Conservation (phyloP, 306 rosid genomes). For the Echinosophora koreensis region DNA sequence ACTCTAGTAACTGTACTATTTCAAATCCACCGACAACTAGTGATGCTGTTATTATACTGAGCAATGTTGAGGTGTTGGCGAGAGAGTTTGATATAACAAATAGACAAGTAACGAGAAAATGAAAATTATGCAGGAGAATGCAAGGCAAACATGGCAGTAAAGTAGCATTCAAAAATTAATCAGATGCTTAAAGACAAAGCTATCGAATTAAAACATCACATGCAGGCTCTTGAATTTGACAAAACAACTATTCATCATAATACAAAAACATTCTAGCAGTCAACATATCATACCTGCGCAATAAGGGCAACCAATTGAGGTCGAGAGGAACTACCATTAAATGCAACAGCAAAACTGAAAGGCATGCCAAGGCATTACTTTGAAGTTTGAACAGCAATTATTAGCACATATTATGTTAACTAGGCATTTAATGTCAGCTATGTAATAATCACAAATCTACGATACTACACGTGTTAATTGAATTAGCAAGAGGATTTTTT, state of each 20-base stretch:
- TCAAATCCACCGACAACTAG: slow-evolving; percentile 21
- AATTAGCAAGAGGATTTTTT: slow-evolving; percentile 2
- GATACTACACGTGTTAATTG: slow-evolving; percentile 15
- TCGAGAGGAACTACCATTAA: slow-evolving; percentile 76
- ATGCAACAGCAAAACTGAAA: slow-evolving; percentile 92
- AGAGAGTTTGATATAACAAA: slow-evolving; percentile 30
- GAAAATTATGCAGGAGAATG: slow-evolving; percentile 34
- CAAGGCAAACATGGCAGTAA: slow-evolving; percentile 9
- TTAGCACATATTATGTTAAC: slow-evolving; percentile 15
- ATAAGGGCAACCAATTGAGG: slow-evolving; percentile 94
- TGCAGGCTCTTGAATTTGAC: slow-evolving; percentile 40
- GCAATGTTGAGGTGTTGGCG: not conserved
- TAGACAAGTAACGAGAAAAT: slow-evolving; percentile 19
- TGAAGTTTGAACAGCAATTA: slow-evolving; percentile 38
- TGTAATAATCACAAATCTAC: slow-evolving; percentile 30
- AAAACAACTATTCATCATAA: slow-evolving; percentile 31
- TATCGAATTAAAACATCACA: slow-evolving; percentile 24
- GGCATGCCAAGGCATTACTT: slow-evolving; percentile 33
- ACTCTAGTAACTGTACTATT: slow-evolving; percentile 23
- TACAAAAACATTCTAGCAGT: slow-evolving; percentile 25
- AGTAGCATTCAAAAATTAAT: slow-evolving; percentile 3
- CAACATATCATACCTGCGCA: slow-evolving; percentile 79
- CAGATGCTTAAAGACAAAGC: slow-evolving; percentile 31
- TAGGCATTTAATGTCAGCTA: slow-evolving; percentile 41
- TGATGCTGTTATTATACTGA: slow-evolving; percentile 29